phyloP scores from a whole-genome alignment of 495 filamentous ascomycete genomes.

The Penicillium alfredii region DNA sequence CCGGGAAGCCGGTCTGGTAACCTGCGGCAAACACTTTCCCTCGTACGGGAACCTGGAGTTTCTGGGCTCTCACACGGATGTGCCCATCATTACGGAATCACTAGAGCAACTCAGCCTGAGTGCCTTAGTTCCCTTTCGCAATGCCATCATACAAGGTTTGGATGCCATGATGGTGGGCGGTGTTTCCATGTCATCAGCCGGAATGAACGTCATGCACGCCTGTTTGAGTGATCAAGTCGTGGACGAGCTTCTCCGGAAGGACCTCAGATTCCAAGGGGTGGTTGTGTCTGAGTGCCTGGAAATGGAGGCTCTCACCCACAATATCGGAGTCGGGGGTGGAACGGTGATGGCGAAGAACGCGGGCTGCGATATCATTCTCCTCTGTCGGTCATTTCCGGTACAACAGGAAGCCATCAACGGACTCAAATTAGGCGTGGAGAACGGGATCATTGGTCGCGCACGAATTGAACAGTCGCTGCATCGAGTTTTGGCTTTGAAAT shows the following conservation, averaged over 20 bases:
- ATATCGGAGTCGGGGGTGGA: conserved; percentile 86
- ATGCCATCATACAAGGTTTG: conserved; percentile 73
- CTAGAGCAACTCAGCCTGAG: conserved; percentile 78
- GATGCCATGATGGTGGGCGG: conserved; percentile 93
- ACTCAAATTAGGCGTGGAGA: conserved; percentile 77
- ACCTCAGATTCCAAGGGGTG: conserved; percentile 80
- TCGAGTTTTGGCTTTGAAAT: conserved; percentile 69
- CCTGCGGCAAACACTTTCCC: conserved; percentile 89
- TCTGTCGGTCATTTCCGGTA: conserved; percentile 77
- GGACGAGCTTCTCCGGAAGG: conserved; percentile 72
- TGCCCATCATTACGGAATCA: conserved; percentile 87
- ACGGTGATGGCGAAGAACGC: conserved; percentile 93
- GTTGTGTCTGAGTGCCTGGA: conserved; percentile 94
- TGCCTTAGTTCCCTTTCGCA: conserved; percentile 80
- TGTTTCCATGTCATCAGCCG: conserved; percentile 77
- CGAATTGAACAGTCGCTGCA: conserved; percentile 68
- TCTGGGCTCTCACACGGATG: conserved; percentile 74
- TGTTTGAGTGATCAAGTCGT: conserved; percentile 88
- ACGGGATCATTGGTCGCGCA: conserved; percentile 71
- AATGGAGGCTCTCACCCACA: conserved; percentile 86
- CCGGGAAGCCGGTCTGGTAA: conserved; percentile 75
- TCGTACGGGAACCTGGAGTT: conserved; percentile 93
- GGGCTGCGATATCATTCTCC: conserved; percentile 77
- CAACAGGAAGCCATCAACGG: conserved; percentile 84
- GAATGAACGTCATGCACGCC: conserved; percentile 87